These are phyloP conservation scores for Cryptosporidium canis DNA, from an alignment of 169 alveolate genomes.

Conservation along the genomic window DNA sequence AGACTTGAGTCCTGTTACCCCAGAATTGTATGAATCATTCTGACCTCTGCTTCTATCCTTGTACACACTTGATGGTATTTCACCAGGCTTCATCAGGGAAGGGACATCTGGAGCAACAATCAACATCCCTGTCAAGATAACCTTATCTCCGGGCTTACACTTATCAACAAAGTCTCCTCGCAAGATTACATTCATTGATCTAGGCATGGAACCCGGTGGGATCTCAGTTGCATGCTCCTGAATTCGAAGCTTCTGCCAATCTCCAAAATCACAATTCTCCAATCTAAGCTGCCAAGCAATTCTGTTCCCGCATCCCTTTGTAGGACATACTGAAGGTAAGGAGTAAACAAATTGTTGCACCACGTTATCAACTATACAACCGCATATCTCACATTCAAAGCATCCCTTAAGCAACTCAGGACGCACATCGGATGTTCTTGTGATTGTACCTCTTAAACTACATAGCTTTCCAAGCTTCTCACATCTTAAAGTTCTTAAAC, in stretches of 20 bases:
- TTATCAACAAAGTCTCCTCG: slow-evolving; percentile 93
- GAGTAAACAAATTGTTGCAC: slow-evolving; percentile 94
- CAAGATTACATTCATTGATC: slow-evolving; percentile 94
- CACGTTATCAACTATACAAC: slow-evolving; percentile 87
- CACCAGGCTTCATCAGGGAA: slow-evolving; percentile 95
- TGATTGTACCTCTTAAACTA: slow-evolving; percentile 93
- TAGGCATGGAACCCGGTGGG: slow-evolving; percentile 97
- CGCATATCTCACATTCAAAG: slow-evolving; percentile 92
- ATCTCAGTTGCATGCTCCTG: slow-evolving; percentile 94
- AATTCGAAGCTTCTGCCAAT: slow-evolving; percentile 95
- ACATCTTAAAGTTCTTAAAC: slow-evolving; percentile 82
- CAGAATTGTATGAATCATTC: slow-evolving; percentile 71
- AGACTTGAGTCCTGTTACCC: slow-evolving; percentile 90
- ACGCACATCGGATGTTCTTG: slow-evolving; percentile 96
- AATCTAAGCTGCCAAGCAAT: slow-evolving; percentile 88
- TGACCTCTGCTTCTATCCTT: slow-evolving; percentile 78
- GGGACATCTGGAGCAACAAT: slow-evolving; percentile 97
- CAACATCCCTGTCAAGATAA: slow-evolving; percentile 91
- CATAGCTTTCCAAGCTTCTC: slow-evolving; percentile 92
- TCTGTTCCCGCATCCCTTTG: slow-evolving; percentile 73
- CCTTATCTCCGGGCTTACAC: slow-evolving; percentile 97
- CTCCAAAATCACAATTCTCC: slow-evolving; percentile 89
- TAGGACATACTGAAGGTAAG: slow-evolving; percentile 83
- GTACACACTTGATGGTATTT: slow-evolving; percentile 80
- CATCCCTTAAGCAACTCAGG: slow-evolving; percentile 94